A percentile compares a stretch with the other conserved stretches of the same genome.
These are phyloP conservation scores for Alternaria conjuncta DNA, from an alignment of 2,329 filamentous ascomycete genomes.

Conservation along the genomic window DNA sequence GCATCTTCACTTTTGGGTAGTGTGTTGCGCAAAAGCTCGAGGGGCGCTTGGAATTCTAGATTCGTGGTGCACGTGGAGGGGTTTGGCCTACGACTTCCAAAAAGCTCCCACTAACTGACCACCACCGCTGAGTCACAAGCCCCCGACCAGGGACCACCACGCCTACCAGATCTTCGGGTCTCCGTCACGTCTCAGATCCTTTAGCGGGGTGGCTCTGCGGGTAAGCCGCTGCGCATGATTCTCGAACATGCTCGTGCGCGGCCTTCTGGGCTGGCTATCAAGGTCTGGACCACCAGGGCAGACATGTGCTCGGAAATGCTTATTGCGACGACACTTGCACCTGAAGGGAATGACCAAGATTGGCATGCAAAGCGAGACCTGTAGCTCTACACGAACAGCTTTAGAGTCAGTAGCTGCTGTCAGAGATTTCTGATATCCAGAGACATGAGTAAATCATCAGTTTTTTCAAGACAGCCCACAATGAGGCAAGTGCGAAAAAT, in stretches of 20 bases:
- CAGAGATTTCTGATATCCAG: not conserved
- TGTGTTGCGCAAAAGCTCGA: constrained; percentile 7
- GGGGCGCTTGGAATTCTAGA: constrained; percentile 17
- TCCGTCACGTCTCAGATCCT: constrained; percentile 28
- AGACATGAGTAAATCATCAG: not conserved
- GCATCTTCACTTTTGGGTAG: constrained; percentile 43
- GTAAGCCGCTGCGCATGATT: constrained; percentile 27
- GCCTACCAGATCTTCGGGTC: constrained; percentile 21
- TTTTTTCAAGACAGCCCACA: not conserved
- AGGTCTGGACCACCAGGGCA: constrained; percentile 39
- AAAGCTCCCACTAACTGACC: constrained; percentile 17
- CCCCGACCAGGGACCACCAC: constrained; percentile 13
- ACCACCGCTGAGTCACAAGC: constrained; percentile 26
- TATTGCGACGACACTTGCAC: constrained; percentile 41
- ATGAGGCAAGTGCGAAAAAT: not conserved
- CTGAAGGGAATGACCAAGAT: not conserved
- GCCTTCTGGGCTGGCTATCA: constrained; percentile 19
- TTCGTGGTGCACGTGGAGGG: constrained; percentile 16
- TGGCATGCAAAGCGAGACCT: not conserved
- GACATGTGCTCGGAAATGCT: constrained; percentile 36
- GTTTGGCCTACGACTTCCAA: constrained; percentile 11
- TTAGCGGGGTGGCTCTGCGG: constrained; percentile 33
- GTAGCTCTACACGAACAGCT: not conserved
- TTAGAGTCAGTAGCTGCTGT: not conserved
- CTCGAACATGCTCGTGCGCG: constrained; percentile 26